Conservation (phyloP, 805 yeast species). For the Suhomyces sp. region DNA sequence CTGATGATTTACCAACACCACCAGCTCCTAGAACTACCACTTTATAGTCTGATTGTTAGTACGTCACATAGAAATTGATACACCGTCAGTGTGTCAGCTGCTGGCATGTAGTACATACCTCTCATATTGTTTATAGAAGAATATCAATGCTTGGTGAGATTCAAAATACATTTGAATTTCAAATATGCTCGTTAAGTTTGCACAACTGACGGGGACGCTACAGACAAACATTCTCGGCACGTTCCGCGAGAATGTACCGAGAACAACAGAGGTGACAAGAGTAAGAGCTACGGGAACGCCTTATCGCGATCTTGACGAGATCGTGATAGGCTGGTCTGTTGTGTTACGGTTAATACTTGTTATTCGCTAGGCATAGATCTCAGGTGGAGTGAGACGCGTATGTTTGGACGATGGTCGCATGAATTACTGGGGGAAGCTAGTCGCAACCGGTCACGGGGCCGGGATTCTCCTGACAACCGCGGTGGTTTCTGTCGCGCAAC, state of each 20-base stretch:
- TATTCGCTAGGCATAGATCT: neutral
- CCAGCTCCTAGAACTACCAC: slow-evolving; percentile 94
- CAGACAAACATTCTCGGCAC: neutral
- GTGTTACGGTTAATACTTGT: neutral
- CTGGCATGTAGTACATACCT: slow-evolving; percentile 4
- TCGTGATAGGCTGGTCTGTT: neutral
- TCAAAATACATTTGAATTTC: slow-evolving; percentile 1
- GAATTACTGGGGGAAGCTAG: neutral
- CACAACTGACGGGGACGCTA: neutral
- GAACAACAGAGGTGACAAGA: slow-evolving; percentile 5
- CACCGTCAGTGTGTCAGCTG: too few species aligned
- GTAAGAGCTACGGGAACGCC: slow-evolving; percentile 17
- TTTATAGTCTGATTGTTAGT: slow-evolving; percentile 59
- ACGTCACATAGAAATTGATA: neutral
- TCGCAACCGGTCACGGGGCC: neutral
- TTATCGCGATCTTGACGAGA: neutral
- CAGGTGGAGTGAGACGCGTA: neutral
- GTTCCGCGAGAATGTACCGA: neutral
- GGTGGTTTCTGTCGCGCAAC: neutral
- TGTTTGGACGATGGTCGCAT: neutral
- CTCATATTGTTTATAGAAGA: slow-evolving; percentile 4
- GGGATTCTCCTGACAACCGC: neutral
- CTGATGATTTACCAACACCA: slow-evolving; percentile 93
- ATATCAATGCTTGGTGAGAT: neutral
- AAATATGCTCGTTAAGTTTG: neutral